These are phyloP conservation scores for Penicillium desertorum DNA, from an alignment of 495 filamentous ascomycete genomes.

Conservation along the genomic window DNA sequence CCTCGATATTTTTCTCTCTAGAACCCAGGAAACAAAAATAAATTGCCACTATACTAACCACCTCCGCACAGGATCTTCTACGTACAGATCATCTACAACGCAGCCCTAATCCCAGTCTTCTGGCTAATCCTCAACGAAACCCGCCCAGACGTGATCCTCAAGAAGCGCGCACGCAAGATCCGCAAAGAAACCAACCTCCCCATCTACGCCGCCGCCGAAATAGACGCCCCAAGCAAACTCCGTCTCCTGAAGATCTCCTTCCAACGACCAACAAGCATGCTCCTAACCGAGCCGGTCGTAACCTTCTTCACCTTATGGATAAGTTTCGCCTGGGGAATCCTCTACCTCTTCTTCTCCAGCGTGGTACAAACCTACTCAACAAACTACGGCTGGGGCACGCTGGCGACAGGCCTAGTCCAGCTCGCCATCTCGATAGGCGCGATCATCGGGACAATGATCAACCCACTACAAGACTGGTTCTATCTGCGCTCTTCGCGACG, in stretches of 20 bases:
- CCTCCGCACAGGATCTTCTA: constrained; percentile 44
- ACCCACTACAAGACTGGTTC: constrained; percentile 42
- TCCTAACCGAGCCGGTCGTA: constrained; percentile 55
- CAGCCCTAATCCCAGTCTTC: constrained; percentile 43
- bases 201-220: constrained; percentile 38
- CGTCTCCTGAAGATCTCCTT: constrained; percentile 37
- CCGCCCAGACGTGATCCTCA: constrained; percentile 53
- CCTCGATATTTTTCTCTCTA: neutral
- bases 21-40: neutral
- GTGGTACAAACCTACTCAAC: constrained; percentile 39
- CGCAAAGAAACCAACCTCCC: constrained; percentile 56
- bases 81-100: constrained; percentile 52
- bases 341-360: constrained; percentile 49
- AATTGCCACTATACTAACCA: neutral
- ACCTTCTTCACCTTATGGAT: constrained; percentile 53
- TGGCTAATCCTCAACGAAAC: constrained; percentile 46
- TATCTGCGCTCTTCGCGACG: constrained; percentile 33
- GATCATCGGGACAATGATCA: constrained; percentile 41
- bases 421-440: constrained; percentile 46
- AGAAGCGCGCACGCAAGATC: constrained; percentile 59
- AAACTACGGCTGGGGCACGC: constrained; percentile 39
- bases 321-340: constrained; percentile 53
- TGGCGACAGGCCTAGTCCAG: constrained; percentile 39
- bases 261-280: constrained; percentile 48
- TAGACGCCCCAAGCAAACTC: constrained; percentile 27